These are phyloP conservation scores for Harrya chromipes DNA, from an alignment of 768 basidiomycete genomes.

Conservation along the genomic window DNA sequence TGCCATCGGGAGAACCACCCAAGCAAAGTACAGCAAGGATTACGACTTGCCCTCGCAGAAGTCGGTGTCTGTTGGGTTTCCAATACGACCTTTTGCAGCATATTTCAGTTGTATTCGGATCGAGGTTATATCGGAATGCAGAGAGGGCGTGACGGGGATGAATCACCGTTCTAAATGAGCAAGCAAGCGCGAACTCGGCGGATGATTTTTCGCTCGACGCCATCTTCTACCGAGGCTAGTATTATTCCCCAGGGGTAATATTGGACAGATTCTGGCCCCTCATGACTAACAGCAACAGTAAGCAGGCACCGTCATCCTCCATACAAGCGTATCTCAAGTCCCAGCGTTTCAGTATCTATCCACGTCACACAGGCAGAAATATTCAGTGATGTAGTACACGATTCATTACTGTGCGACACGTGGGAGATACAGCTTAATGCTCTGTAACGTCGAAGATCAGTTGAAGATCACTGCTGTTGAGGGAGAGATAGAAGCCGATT, in stretches of 20 bases:
- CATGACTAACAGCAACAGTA: too few species aligned
- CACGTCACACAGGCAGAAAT: neutral
- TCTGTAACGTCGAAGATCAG: conserved; percentile 21
- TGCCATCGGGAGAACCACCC: conserved; percentile 28
- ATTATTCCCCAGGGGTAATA: neutral
- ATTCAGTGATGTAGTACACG: neutral
- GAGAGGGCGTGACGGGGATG: conserved; percentile 19
- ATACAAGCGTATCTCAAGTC: too few species aligned
- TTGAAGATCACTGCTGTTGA: conserved; percentile 29
- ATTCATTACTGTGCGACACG: conserved; percentile 8
- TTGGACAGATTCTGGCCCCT: neutral
- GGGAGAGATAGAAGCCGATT: conserved; percentile 25
- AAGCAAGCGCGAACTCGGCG: conserved; percentile 25
- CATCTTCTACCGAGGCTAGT: conserved; percentile 6
- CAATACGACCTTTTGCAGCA: conserved; percentile 14
- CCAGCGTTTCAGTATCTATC: too few species aligned
- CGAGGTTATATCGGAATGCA: conserved; percentile 20
- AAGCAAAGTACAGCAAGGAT: conserved; percentile 11
- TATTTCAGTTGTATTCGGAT: conserved; percentile 14
- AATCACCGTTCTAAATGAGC: conserved; percentile 21
- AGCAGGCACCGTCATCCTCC: neutral
- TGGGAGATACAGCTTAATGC: conserved; percentile 14
- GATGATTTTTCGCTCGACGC: conserved; percentile 7
- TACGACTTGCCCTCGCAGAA: conserved; percentile 14
- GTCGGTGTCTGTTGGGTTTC: conserved; percentile 13